Percentiles rank a stretch among this genome's conserved stretches.
Evolutionary conservation across 108 stramenopile species (phyloP).

Genomic region (Skeletonema potamos): DNA sequence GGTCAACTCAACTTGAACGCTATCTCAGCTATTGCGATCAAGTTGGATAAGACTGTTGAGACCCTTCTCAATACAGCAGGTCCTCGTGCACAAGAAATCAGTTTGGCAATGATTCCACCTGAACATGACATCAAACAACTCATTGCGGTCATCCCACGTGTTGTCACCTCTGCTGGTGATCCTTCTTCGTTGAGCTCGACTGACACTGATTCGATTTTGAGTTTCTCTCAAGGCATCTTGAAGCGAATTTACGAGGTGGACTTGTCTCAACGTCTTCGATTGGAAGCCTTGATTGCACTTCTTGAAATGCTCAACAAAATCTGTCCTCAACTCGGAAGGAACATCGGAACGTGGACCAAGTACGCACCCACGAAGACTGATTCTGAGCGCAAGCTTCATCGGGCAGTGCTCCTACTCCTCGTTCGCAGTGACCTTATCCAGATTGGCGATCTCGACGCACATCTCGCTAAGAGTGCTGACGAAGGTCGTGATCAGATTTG

Average conservation of each 20-base stretch:
- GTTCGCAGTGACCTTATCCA: conserved; percentile 81
- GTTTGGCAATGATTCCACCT: conserved; percentile 82
- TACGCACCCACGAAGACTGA: conserved; percentile 91
- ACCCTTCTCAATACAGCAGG: conserved; percentile 76
- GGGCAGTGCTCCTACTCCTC: conserved; percentile 87
- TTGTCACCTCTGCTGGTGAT: conserved; percentile 62
- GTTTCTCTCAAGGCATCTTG: conserved; percentile 94
- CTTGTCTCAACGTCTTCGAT: conserved; percentile 79
- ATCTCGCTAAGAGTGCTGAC: conserved; percentile 83
- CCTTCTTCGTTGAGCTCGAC: conserved; percentile 47
- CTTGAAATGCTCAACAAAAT: conserved; percentile 84
- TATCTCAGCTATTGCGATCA: conserved; percentile 66
- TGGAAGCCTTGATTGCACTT: conserved; percentile 87
- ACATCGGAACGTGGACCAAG: conserved; percentile 91
- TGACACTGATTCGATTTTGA: conserved; percentile 87
- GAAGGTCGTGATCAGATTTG: conserved; percentile 83
- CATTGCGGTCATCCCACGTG: conserved; percentile 82
- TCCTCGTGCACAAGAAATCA: conserved; percentile 83
- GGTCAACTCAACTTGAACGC: conserved; percentile 65
- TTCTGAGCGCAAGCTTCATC: conserved; percentile 85
- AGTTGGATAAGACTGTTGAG: conserved; percentile 78
- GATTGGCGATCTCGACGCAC: conserved; percentile 81
- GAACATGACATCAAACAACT: conserved; percentile 92
- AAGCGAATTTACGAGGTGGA: conserved; percentile 94
- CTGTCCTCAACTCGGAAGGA: conserved; percentile 84